phyloP scores from a whole-genome alignment of 148 eudicot species.

The Gaultheria prostrata region DNA sequence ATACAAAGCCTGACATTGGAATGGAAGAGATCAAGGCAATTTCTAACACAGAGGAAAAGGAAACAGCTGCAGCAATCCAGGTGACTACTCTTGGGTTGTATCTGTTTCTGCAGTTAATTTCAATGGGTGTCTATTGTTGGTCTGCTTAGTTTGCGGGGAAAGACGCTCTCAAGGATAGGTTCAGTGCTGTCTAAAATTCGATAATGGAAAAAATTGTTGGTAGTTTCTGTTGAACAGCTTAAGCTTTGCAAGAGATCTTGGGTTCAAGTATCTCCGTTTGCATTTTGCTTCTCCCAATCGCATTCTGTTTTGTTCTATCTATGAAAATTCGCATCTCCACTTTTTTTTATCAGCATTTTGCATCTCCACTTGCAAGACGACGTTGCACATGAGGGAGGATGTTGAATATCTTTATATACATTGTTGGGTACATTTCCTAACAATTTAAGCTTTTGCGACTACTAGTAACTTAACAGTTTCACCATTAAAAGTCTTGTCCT shows the following conservation, averaged over 20 bases:
- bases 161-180: neutral
- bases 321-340: too few species aligned
- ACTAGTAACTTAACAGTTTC: neutral
- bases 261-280: too few species aligned
- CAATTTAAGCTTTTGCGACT: too few species aligned
- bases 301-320: too few species aligned
- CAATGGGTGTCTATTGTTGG: neutral
- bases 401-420: too few species aligned
- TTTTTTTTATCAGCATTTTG: too few species aligned
- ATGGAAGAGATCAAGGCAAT: constrained; percentile 17
- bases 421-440: too few species aligned
- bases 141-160: neutral
- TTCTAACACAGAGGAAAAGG: neutral
- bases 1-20: neutral
- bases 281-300: too few species aligned
- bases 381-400: too few species aligned
- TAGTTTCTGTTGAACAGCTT: too few species aligned
- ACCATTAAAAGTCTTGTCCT: neutral
- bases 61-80: neutral
- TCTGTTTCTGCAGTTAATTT: neutral
- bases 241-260: too few species aligned
- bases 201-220: neutral
- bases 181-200: neutral
- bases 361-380: too few species aligned
- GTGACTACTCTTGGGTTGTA: neutral